Percentiles rank a stretch among this genome's conserved stretches.
These are phyloP conservation scores for Fragaria ananassa DNA, from an alignment of 306 rosid species.

Conservation along the genomic window DNA sequence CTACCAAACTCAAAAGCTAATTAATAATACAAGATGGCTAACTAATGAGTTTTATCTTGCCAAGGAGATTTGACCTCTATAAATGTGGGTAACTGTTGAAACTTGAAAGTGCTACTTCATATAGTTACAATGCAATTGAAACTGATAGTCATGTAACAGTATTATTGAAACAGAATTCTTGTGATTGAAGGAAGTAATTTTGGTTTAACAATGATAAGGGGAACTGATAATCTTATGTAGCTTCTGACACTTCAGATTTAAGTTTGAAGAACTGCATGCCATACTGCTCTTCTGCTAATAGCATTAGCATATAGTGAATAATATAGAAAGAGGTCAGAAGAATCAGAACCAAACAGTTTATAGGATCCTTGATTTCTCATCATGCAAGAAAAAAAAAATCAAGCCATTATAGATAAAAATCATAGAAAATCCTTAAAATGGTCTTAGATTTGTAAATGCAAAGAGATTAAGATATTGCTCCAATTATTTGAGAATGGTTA, in stretches of 20 bases:
- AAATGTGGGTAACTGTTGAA: slow-evolving; percentile 2
- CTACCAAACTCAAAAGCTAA: slow-evolving; percentile 45
- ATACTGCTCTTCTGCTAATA: background rate
- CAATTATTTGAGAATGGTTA: slow-evolving; percentile 7
- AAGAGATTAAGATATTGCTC: slow-evolving; percentile 8
- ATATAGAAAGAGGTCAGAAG: background rate
- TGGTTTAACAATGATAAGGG: background rate
- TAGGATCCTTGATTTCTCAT: too few species aligned
- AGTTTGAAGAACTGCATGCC: background rate
- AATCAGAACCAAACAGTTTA: too few species aligned
- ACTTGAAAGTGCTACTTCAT: background rate
- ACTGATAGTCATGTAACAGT: background rate
- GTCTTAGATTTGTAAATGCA: slow-evolving; percentile 16
- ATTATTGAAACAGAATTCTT: background rate
- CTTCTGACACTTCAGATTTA: background rate
- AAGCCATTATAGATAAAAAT: too few species aligned
- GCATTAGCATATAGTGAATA: background rate
- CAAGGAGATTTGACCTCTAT: background rate
- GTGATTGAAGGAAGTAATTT: background rate
- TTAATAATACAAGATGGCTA: background rate
- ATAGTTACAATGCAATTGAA: background rate
- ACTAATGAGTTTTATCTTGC: slow-evolving; percentile 23
- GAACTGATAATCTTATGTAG: background rate
- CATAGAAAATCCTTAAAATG: background rate
- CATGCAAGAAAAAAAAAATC: slow-evolving; percentile 18